Conservation (phyloP, 176 grass and related monocot genomes). For the Oropetium thomaeum region DNA sequence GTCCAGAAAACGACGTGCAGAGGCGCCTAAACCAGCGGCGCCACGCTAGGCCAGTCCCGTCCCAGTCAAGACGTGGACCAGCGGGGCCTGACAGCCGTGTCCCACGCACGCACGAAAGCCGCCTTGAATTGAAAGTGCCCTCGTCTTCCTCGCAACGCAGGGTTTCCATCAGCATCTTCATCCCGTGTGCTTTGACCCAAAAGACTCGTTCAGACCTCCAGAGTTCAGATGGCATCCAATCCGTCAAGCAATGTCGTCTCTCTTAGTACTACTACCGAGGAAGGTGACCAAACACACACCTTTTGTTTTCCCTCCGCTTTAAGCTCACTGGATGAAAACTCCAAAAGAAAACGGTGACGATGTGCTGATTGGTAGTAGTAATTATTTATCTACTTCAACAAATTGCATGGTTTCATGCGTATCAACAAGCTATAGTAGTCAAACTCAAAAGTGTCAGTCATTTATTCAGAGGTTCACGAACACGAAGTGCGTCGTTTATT, state of each 20-base stretch:
- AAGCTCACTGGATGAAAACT: neutral
- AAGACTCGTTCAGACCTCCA: neutral
- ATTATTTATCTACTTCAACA: neutral
- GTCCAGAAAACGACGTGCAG: neutral
- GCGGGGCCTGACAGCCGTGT: neutral
- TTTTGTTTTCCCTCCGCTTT: neutral
- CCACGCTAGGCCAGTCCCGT: neutral
- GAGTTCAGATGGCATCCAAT: neutral
- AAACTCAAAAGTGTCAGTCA: neutral
- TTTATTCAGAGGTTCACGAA: neutral
- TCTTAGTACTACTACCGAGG: neutral
- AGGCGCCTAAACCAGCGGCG: neutral
- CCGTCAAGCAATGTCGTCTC: neutral
- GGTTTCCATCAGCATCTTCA: neutral
- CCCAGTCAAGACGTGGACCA: neutral
- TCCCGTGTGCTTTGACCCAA: constrained; percentile 3
- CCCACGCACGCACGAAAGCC: neutral
- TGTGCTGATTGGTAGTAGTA: too few relatives aligned
- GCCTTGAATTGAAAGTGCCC: neutral
- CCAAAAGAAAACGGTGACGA: neutral
- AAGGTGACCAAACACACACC: neutral
- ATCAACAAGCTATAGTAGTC: too few relatives aligned
- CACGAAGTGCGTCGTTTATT: neutral
- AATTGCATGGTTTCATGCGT: too few relatives aligned
- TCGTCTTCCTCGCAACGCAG: neutral